Base-by-base conservation (phyloP, 805 yeast genomes). In the Pichia deserticola region DNA sequence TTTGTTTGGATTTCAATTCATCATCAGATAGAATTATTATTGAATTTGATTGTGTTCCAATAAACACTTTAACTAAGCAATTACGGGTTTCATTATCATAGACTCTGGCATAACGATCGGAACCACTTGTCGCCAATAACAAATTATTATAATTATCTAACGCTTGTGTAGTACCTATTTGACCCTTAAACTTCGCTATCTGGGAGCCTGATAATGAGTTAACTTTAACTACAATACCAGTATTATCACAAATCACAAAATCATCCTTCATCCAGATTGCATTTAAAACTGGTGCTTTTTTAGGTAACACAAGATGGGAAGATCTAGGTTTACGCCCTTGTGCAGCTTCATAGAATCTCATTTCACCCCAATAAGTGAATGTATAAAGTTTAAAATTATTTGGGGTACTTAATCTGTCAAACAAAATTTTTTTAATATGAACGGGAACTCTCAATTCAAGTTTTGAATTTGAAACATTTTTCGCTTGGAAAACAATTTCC, bases 101-200 rank as follows among this genome's bases (percentile, higher is more conserved):
- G 4, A 86, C 87, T 51, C 97, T 76, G 30, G 88, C 73, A 59
- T 89, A 92, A 59, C 96, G 75, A 61, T 93, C 99, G 27, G 90
- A 74, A 0, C 97, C 95, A 41, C 95, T 97, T 20, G 87, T 74
- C 3, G 82, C 81, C 7, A 90, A 60, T 32, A 84, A 61, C 5
- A 70, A 67, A 10, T 69, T 65, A 4, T 53, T 49, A 44, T 54
- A 59, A n/a, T 60, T 40, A 38, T 57, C 50, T n/a, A 67, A 43
- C 3, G 76, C 67, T 50, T 72, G 74, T 42, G 85, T 81, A 1
- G 89, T 83, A 51, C 95, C 90, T 28, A 82, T 83, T 10, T 89
- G 79, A 27, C 93, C 96, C 37, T 82, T 79, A 61, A 72, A 87
- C 60, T 87, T 86, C 1, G 90, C 93, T 11, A 82, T 59, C 29